Percentiles rank a stretch among this genome's conserved stretches.
Evolutionary conservation across 495 filamentous ascomycete genomes (phyloP).

Genomic region (Chaetomium tenue): DNA sequence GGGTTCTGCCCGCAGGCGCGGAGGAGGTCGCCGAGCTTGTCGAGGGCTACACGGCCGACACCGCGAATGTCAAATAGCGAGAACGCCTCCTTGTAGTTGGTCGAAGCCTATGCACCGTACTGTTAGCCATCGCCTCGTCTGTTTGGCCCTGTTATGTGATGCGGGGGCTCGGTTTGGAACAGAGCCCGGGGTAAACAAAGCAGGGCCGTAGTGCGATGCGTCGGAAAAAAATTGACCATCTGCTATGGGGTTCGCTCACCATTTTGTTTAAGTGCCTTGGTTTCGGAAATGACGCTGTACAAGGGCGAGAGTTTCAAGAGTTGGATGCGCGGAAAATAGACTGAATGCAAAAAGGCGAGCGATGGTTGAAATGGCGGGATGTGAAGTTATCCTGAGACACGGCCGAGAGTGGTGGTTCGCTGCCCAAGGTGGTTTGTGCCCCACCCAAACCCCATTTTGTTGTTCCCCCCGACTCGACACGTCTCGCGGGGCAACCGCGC

Average conservation of each 20-base stretch:
- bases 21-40: constrained; percentile 86
- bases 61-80: constrained; percentile 99
- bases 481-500: constrained; percentile 22
- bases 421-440: constrained; percentile 1
- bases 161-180: neutral
- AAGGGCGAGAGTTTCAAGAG: neutral
- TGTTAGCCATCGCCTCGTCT: constrained; percentile 40
- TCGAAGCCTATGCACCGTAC: constrained; percentile 72
- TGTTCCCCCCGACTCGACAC: neutral
- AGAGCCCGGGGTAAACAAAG: neutral
- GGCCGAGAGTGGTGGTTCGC: neutral
- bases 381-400: neutral
- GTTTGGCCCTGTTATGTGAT: neutral
- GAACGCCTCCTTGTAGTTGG: constrained; percentile 99
- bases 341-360: neutral
- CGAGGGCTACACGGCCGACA: constrained; percentile 80
- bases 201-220: neutral
- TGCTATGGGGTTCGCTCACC: constrained; percentile 14
- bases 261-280: constrained; percentile 13
- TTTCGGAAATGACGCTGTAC: neutral
- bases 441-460: constrained; percentile 16
- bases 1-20: constrained; percentile 98
- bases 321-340: neutral
- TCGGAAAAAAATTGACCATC: neutral
- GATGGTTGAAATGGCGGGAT: constrained; percentile 15